Evolutionary conservation across 495 filamentous ascomycete genomes (phyloP).

Genomic region (Xanthoparmelia taractica): DNA sequence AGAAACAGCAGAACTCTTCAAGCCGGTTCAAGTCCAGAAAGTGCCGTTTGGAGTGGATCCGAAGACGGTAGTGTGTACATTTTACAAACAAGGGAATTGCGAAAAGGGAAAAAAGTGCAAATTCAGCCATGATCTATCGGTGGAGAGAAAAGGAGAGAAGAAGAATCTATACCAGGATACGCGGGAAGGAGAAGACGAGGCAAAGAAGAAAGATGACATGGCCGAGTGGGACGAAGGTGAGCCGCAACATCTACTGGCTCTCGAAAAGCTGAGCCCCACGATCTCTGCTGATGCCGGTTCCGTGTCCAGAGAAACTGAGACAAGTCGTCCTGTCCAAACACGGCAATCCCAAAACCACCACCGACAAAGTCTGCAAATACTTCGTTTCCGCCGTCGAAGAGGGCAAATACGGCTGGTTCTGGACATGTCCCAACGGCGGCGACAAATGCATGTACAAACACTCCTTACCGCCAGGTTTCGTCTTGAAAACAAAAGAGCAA

Average conservation of each 20-base stretch:
- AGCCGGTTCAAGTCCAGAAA: slow-evolving; percentile 90
- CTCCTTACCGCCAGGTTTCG: slow-evolving; percentile 86
- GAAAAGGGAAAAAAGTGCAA: slow-evolving; percentile 98
- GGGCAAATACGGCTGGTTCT: slow-evolving; percentile 98
- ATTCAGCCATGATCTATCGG: slow-evolving; percentile 82
- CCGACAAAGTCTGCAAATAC: slow-evolving; percentile 98
- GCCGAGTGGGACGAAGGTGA: slow-evolving; percentile 80
- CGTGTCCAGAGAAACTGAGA: slow-evolving; percentile 62
- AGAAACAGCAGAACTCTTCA: slow-evolving; percentile 78
- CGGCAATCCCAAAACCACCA: slow-evolving; percentile 90
- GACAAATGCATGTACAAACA: slow-evolving; percentile 99
- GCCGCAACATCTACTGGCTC: background rate
- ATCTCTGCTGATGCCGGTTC: background rate
- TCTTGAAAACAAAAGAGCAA: slow-evolving; percentile 97
- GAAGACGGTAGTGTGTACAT: slow-evolving; percentile 94
- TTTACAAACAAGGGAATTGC: slow-evolving; percentile 93
- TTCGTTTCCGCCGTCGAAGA: slow-evolving; percentile 98
- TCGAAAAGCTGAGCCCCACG: background rate
- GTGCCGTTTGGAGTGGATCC: slow-evolving; percentile 96
- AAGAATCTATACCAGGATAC: slow-evolving; percentile 85
- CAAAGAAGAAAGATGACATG: slow-evolving; percentile 85
- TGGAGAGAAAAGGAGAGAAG: slow-evolving; percentile 89
- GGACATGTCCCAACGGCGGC: slow-evolving; percentile 92
- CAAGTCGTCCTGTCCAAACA: slow-evolving; percentile 91
- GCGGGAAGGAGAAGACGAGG: slow-evolving; percentile 57